Percentiles rank a stretch among this genome's conserved stretches.
Conservation (phyloP, 139 green algal species). For the Desmodesmus armatus region DNA sequence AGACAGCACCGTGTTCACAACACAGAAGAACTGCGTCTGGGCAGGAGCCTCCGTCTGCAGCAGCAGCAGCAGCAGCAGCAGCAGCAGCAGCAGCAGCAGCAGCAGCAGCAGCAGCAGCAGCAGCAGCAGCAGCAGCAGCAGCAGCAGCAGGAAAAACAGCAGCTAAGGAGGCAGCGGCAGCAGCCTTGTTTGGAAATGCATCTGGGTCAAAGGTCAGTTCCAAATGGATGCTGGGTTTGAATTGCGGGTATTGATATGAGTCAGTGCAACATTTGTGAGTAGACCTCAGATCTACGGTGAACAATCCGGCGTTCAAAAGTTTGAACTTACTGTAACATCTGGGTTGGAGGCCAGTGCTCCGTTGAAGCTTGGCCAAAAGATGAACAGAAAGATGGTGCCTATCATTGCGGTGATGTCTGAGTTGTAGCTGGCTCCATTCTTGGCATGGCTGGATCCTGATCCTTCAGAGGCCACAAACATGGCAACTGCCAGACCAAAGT, state of each 20-base stretch:
- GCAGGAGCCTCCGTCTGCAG: conserved; percentile 18
- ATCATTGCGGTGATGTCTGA: conserved; percentile 66
- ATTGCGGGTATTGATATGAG: background rate
- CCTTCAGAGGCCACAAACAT: conserved; percentile 42
- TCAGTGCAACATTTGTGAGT: background rate
- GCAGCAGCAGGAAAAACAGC: background rate
- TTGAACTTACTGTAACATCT: background rate
- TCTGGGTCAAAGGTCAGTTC: background rate
- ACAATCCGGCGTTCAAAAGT: background rate
- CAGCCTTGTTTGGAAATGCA: background rate
- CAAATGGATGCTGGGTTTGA: background rate
- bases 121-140: background rate
- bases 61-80: conserved; percentile 16
- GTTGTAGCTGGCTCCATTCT: conserved; percentile 53
- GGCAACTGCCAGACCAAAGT: conserved; percentile 58
- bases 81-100: background rate
- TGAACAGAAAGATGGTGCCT: conserved; percentile 69
- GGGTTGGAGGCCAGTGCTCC: conserved; percentile 24
- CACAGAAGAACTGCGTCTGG: conserved; percentile 25
- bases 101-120: background rate
- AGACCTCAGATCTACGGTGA: too few relatives aligned
- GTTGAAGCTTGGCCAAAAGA: conserved; percentile 59
- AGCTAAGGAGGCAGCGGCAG: background rate
- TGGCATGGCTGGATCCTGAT: conserved; percentile 45
- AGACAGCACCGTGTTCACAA: conserved; percentile 44